Evolutionary conservation across 495 filamentous ascomycete species (phyloP).

Genomic region (Aspergillus haitiensis): DNA sequence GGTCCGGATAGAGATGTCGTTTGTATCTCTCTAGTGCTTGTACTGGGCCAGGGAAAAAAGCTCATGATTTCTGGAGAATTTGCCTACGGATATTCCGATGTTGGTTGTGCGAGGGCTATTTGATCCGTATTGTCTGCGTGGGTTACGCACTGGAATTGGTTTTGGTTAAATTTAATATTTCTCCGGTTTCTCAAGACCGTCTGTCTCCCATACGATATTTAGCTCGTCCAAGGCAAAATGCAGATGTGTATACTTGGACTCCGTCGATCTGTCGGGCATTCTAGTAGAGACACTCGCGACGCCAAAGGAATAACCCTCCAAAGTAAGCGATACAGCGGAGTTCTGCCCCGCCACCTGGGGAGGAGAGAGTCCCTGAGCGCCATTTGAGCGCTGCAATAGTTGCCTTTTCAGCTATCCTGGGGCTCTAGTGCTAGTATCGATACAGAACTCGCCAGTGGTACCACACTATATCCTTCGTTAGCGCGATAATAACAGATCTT

Average conservation of each 20-base stretch:
- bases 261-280: conserved; percentile 24
- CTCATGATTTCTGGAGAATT: neutral
- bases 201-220: too few species aligned
- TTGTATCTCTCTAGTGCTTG: neutral
- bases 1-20: neutral
- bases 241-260: conserved; percentile 41
- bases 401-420: conserved; percentile 35
- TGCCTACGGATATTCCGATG: neutral
- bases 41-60: too few species aligned
- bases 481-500: too few species aligned
- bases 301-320: conserved; percentile 19
- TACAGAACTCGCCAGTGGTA: conserved; percentile 47
- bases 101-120: neutral
- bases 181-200: too few species aligned
- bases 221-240: conserved; percentile 46
- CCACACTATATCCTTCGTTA: too few species aligned
- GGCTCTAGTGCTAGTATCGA: conserved; percentile 27
- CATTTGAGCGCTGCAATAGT: conserved; percentile 46
- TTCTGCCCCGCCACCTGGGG: too few species aligned
- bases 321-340: conserved; percentile 20
- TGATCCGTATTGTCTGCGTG: neutral
- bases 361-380: conserved; percentile 19
- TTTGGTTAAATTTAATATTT: too few species aligned
- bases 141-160: too few species aligned
- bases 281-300: conserved; percentile 26